Percentiles rank a stretch among this genome's conserved stretches.
phyloP scores from a whole-genome alignment of 2,329 filamentous ascomycete species.

The Colletotrichum gigasporum region DNA sequence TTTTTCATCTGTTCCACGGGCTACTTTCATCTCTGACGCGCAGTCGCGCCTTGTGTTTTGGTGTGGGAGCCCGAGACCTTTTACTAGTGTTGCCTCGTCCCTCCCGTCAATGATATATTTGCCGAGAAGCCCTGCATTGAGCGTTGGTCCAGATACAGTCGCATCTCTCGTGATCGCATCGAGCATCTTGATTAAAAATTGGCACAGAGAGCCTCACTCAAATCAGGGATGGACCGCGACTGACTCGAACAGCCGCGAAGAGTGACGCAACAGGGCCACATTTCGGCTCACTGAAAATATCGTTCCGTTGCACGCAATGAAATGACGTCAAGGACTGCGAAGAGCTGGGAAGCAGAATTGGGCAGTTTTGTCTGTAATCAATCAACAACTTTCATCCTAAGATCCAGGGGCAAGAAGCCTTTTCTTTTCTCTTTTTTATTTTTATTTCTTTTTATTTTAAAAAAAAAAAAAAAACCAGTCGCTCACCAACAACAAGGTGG shows the following conservation, averaged over 20 bases:
- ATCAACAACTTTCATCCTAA: too few relatives aligned
- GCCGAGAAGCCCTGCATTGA: too few relatives aligned
- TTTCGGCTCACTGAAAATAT: background rate
- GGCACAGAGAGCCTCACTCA: background rate
- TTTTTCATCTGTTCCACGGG: background rate
- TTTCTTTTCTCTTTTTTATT: too few relatives aligned
- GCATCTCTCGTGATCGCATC: background rate
- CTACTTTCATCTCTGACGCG: background rate
- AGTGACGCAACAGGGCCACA: conserved; percentile 28
- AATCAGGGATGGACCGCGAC: conserved; percentile 1
- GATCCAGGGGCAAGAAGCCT: too few relatives aligned
- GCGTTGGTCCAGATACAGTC: background rate
- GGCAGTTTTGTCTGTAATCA: too few relatives aligned
- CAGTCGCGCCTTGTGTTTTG: background rate
- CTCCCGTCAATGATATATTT: too few relatives aligned
- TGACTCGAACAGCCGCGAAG: conserved; percentile 8
- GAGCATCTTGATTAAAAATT: background rate
- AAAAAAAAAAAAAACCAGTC: too few relatives aligned
- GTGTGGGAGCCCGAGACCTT: background rate
- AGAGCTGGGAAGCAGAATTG: background rate
- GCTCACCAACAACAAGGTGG: too few relatives aligned
- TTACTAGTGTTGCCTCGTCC: too few relatives aligned
- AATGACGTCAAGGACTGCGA: background rate
- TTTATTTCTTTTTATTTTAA: too few relatives aligned
- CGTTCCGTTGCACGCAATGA: background rate